Percentiles rank a stretch among this genome's conserved stretches.
Conservation (phyloP, 192 early-diverging fungal genomes). For the Lunasporangiospora selenospora region DNA sequence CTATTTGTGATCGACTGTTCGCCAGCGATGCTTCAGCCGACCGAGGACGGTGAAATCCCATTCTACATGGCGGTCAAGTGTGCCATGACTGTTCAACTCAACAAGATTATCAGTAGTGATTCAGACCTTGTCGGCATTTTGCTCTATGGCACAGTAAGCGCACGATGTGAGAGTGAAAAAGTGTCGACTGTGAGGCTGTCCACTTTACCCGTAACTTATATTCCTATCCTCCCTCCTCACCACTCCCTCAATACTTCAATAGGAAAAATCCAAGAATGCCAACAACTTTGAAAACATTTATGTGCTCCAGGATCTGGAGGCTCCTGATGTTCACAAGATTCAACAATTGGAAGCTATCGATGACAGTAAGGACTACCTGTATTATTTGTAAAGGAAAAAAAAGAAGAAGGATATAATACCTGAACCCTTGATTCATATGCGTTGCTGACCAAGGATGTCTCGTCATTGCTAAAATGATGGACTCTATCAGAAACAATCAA, state of each 20-base stretch:
- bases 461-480: no score
- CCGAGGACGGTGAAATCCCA: slow-evolving; percentile 45
- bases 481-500: slow-evolving; percentile 34
- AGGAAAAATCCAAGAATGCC: slow-evolving; percentile 58
- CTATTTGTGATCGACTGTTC: slow-evolving; percentile 61
- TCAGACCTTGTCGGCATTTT: slow-evolving; percentile 55
- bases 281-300: slow-evolving; percentile 64
- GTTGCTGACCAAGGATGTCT: no score
- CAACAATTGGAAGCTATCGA: slow-evolving; percentile 62
- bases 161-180: no score
- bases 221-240: no score
- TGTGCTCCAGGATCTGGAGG: slow-evolving; percentile 65
- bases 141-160: slow-evolving; percentile 56
- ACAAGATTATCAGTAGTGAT: slow-evolving; percentile 52
- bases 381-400: slow-evolving; percentile 22
- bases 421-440: no score
- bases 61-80: slow-evolving; percentile 50
- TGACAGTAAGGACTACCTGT: slow-evolving; percentile 51
- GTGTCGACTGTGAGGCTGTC: no score
- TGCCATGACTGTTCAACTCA: slow-evolving; percentile 41
- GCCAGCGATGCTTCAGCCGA: slow-evolving; percentile 46
- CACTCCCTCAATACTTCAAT: no score
- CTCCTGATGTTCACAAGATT: slow-evolving; percentile 65
- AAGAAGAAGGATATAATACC: no score
- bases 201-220: no score